Conservation (phyloP, 1,284 basidiomycete species). For the Naganishia albida region DNA sequence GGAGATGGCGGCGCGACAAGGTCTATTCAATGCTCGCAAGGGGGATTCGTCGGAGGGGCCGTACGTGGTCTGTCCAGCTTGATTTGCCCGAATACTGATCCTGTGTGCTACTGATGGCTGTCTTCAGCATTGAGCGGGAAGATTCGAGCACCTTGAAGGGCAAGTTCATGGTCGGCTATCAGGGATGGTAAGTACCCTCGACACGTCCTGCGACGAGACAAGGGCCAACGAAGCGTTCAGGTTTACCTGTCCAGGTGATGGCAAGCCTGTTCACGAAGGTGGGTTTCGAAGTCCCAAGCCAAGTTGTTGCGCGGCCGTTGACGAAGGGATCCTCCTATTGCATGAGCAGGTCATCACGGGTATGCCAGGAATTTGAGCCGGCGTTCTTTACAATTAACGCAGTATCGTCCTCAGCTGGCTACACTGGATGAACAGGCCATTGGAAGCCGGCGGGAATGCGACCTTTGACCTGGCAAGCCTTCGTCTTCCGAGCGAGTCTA, state of each 20-base stretch:
- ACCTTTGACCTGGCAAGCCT: constrained; percentile 61
- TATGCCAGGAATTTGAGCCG: constrained; percentile 5
- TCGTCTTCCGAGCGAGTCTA: no score
- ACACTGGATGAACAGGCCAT: constrained; percentile 71
- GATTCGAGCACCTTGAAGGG: constrained; percentile 65
- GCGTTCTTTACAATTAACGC: background rate
- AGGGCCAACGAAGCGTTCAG: constrained; percentile 48
- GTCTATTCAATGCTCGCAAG: constrained; percentile 1
- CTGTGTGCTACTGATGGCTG: background rate
- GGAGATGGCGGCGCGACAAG: background rate
- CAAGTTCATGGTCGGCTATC: constrained; percentile 77
- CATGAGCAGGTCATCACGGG: constrained; percentile 64
- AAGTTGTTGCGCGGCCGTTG: no score
- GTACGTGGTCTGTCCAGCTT: background rate
- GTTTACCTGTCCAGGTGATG: constrained; percentile 71
- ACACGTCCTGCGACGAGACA: background rate
- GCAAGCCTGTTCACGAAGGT: constrained; percentile 65
- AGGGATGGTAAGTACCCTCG: constrained; percentile 67
- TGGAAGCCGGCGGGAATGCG: constrained; percentile 66
- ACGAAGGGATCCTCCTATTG: no score
- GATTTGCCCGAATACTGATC: background rate
- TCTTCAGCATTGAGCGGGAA: constrained; percentile 48
- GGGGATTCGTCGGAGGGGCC: background rate
- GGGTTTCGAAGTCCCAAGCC: constrained; percentile 33
- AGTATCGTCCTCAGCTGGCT: constrained; percentile 67